A percentile compares a stretch with the other conserved stretches of the same genome.
Evolutionary conservation across 306 rosid genomes (phyloP).

Genomic region (Cercis canadensis): DNA sequence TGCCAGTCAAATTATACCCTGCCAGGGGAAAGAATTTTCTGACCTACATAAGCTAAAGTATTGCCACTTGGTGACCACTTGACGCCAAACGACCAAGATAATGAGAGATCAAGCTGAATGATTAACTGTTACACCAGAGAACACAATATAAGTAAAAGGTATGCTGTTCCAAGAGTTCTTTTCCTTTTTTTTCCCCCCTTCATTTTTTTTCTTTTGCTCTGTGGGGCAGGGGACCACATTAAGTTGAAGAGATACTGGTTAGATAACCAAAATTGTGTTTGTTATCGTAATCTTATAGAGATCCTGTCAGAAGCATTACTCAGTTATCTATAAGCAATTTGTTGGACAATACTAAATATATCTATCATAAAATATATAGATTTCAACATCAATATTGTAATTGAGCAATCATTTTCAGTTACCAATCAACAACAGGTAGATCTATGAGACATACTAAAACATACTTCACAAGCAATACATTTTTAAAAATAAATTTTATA

Average conservation of each 20-base stretch:
- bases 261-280: constrained; percentile 6
- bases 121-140: constrained; percentile 73
- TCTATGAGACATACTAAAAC: constrained; percentile 4
- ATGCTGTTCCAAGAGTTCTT: constrained; percentile 18
- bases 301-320: constrained; percentile 26
- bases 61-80: constrained; percentile 98
- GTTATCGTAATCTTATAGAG: constrained; percentile 12
- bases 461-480: constrained; percentile 24
- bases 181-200: too few species aligned
- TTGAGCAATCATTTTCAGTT: not conserved
- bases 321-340: constrained; percentile 13
- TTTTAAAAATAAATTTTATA: not conserved
- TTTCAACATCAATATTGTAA: constrained; percentile 7
- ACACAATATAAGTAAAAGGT: constrained; percentile 30
- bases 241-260: constrained; percentile 7
- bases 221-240: constrained; percentile 7
- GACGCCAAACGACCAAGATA: constrained; percentile 93
- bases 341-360: constrained; percentile 6
- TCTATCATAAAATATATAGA: constrained; percentile 2
- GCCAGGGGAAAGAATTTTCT: constrained; percentile 50
- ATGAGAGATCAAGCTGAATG: constrained; percentile 91
- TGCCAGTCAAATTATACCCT: constrained; percentile 23
- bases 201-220: constrained; percentile 10
- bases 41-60: constrained; percentile 92
- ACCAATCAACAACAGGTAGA: constrained; percentile 18